These are phyloP conservation scores for Pleurotus tuber-regium DNA, from an alignment of 768 basidiomycete genomes.

Conservation along the genomic window DNA sequence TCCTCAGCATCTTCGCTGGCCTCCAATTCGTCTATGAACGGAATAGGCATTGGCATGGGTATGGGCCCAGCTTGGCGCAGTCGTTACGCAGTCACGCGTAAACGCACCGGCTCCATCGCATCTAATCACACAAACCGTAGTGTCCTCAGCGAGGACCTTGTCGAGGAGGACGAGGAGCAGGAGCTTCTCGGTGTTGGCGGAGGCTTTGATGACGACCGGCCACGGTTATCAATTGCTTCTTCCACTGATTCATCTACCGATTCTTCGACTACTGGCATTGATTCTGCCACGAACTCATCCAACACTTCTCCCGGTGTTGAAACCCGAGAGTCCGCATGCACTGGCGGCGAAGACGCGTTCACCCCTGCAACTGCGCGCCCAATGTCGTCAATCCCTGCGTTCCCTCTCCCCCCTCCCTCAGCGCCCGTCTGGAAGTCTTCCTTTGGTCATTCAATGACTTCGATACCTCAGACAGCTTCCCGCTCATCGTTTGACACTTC, in stretches of 20 bases:
- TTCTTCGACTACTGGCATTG: conserved; percentile 27
- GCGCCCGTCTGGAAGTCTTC: conserved; percentile 58
- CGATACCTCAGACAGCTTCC: conserved; percentile 51
- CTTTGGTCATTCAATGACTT: conserved; percentile 42
- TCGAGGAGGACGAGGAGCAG: conserved; percentile 80
- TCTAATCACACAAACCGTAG: conserved; percentile 68
- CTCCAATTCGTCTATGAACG: conserved; percentile 44
- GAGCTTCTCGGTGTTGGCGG: conserved; percentile 69
- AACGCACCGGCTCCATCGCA: conserved; percentile 73
- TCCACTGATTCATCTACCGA: conserved; percentile 2
- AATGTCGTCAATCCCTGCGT: conserved; percentile 10
- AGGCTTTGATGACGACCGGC: conserved; percentile 46
- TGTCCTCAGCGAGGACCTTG: conserved; percentile 73
- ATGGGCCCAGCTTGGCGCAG: conserved; percentile 67
- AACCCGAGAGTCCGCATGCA: too few species aligned
- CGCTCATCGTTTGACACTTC: conserved; percentile 48
- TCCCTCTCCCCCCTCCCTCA: conserved; percentile 43
- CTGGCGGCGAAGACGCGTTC: conserved; percentile 16
- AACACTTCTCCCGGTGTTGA: conserved; percentile 36
- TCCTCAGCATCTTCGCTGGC: conserved; percentile 62
- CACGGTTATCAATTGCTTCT: conserved; percentile 7
- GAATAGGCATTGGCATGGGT: conserved; percentile 61
- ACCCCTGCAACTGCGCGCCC: conserved; percentile 26
- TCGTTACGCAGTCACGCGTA: conserved; percentile 57
- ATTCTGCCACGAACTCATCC: conserved; percentile 42